These are phyloP conservation scores for Grifola frondosa DNA, from an alignment of 1,284 basidiomycete genomes.

Conservation along the genomic window DNA sequence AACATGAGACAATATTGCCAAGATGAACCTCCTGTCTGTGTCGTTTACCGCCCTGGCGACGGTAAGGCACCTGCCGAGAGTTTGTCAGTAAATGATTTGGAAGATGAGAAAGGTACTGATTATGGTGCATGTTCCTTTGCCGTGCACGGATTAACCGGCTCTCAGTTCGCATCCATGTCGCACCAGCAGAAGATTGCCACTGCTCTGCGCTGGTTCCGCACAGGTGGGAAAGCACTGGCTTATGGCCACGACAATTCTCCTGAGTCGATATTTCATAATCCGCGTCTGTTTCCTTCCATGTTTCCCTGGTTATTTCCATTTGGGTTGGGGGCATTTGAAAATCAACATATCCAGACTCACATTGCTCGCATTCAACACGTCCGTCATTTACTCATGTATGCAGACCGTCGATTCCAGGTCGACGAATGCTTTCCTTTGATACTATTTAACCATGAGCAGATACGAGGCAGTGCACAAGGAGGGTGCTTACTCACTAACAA, in stretches of 20 bases:
- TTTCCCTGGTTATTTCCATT: conserved; percentile 24
- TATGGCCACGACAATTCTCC: conserved; percentile 24
- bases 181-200: background rate
- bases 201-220: background rate
- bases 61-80: too few relatives aligned
- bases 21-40: too few relatives aligned
- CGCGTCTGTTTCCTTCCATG: conserved; percentile 31
- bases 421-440: background rate
- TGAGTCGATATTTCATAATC: conserved; percentile 31
- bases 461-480: background rate
- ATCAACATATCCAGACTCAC: too few relatives aligned
- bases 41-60: too few relatives aligned
- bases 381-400: background rate
- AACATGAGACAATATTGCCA: too few relatives aligned
- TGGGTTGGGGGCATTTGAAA: background rate
- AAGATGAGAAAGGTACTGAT: conserved; percentile 18
- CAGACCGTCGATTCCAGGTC: background rate
- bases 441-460: conserved; percentile 1
- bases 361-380: too few relatives aligned
- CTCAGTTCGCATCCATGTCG: background rate
- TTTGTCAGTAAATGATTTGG: conserved; percentile 24
- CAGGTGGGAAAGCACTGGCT: conserved; percentile 7
- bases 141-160: background rate
- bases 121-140: conserved; percentile 11
- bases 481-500: background rate